Evolutionary conservation across 805 yeast genomes (phyloP).

Genomic region (Nakazawaea anatomiae): DNA sequence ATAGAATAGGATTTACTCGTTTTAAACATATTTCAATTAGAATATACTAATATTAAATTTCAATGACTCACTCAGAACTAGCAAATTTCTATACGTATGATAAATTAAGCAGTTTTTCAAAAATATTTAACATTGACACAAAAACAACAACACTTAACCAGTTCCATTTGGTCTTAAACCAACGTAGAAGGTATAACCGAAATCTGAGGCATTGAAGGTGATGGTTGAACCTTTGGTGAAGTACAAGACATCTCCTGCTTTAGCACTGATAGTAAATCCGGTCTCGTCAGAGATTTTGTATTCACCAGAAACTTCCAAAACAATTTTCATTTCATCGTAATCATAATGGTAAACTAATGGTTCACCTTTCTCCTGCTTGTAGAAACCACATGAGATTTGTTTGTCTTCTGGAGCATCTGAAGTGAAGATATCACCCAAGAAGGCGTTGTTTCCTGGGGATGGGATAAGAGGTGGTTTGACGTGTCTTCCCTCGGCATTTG

Average conservation of each 20-base stretch:
- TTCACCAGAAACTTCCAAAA: slow-evolving; percentile 41
- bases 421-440: slow-evolving; percentile 60
- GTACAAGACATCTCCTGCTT: slow-evolving; percentile 64
- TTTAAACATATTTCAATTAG: too few relatives aligned
- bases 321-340: background rate
- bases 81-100: background rate
- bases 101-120: background rate
- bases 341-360: slow-evolving; percentile 33
- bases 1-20: too few relatives aligned
- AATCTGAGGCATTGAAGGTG: slow-evolving; percentile 57
- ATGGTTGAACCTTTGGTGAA: slow-evolving; percentile 65
- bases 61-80: background rate
- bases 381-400: slow-evolving; percentile 63
- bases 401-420: slow-evolving; percentile 56
- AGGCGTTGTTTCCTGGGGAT: slow-evolving; percentile 62
- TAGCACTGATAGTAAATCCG: slow-evolving; percentile 49
- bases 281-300: slow-evolving; percentile 58
- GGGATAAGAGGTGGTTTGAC: slow-evolving; percentile 55
- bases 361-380: slow-evolving; percentile 62
- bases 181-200: slow-evolving; percentile 57
- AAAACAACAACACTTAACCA: slow-evolving; percentile 15
- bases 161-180: slow-evolving; percentile 49
- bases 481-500: slow-evolving; percentile 46
- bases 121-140: background rate
- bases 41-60: background rate